Evolutionary conservation across 768 basidiomycete genomes (phyloP).

Genomic region (Lactarius deliciosus): DNA sequence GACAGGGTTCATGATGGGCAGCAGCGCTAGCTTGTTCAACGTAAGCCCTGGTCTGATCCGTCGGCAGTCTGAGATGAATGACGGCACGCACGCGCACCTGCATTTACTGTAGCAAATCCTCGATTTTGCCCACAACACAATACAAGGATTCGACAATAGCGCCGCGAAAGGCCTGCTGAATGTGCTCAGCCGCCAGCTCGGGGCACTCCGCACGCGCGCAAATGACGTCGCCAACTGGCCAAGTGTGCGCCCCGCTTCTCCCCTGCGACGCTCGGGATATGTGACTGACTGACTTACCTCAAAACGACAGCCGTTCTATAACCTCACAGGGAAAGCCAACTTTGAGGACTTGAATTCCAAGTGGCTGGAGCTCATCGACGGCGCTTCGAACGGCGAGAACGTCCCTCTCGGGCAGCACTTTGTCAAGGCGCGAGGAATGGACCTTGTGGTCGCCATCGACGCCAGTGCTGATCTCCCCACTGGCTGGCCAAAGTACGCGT

Average conservation of each 20-base stretch:
- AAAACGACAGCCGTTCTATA: slow-evolving; percentile 46
- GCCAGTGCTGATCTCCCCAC: slow-evolving; percentile 55
- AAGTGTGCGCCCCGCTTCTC: slow-evolving; percentile 38
- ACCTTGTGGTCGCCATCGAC: slow-evolving; percentile 77
- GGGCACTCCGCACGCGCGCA: slow-evolving; percentile 49
- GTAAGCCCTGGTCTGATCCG: slow-evolving; percentile 35
- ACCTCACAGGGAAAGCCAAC: slow-evolving; percentile 42
- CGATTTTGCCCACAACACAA: slow-evolving; percentile 44
- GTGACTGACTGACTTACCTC: not conserved
- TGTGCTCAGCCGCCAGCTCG: slow-evolving; percentile 49
- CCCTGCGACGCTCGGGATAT: not conserved
- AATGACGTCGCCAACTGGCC: slow-evolving; percentile 72
- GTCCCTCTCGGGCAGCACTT: slow-evolving; percentile 71
- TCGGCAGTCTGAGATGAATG: not conserved
- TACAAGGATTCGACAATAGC: slow-evolving; percentile 40
- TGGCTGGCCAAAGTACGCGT: slow-evolving; percentile 65
- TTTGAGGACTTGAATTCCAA: slow-evolving; percentile 54
- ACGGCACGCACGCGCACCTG: not conserved
- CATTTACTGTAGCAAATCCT: slow-evolving; percentile 46
- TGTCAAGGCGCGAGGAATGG: slow-evolving; percentile 64
- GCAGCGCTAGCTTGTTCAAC: slow-evolving; percentile 69
- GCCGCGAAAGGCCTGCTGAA: slow-evolving; percentile 47
- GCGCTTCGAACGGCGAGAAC: slow-evolving; percentile 67
- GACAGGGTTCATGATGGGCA: slow-evolving; percentile 71
- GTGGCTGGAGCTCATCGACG: slow-evolving; percentile 68